Base-by-base conservation (phyloP, 495 filamentous ascomycete genomes). In the Penicillium macrosclerotiorum region DNA sequence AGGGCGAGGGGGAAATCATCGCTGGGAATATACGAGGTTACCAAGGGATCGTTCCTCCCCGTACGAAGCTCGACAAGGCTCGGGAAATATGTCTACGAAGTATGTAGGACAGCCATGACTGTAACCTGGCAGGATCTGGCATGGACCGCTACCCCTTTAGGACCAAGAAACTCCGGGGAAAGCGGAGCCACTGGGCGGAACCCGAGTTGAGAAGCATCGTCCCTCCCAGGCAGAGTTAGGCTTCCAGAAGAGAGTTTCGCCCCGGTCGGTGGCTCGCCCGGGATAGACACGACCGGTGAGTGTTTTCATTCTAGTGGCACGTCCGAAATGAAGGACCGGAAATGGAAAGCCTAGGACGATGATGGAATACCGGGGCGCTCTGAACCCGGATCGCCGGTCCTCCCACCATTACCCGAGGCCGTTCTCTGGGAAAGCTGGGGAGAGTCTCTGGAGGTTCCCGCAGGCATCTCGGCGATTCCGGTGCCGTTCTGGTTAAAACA, bases 241-340 rank as follows among this genome's bases (percentile, higher is more conserved):
- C n/a, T n/a, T n/a, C n/a, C n/a, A n/a, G n/a, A n/a, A 16, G 13
- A 5, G 2, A 26, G 37, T 16, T 25, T n/a, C n/a, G n/a, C 4
- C 23, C n/a, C 6, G 22, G 14, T 13, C 17, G 27, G 8, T 16
- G 38, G 24, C 38, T 41, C 5, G 8, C 14, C 14, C 38, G 12
- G 16, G 25, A 16, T 13, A 11, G 22, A 29, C 25, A 18, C 12
- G 13, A 19, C 34, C 55, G 52, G 55, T 59, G 55, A 59, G 22
- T 31, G 23, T 30, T 51, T 59, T 52, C 51, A 40, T 23, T 27
- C 44, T 55, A 51, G 55, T 16, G 47, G 47, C 17, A 37, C 47
- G n/a, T 26, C 19, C 14, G 41, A 44, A 19, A 35, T 23, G 27
- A 38, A 29, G 34, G 26, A 37, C 32, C 38, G 25, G 18, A n/a